Base-by-base conservation (phyloP, 2,329 filamentous ascomycete species). In the Sphaerulina populicola region DNA sequence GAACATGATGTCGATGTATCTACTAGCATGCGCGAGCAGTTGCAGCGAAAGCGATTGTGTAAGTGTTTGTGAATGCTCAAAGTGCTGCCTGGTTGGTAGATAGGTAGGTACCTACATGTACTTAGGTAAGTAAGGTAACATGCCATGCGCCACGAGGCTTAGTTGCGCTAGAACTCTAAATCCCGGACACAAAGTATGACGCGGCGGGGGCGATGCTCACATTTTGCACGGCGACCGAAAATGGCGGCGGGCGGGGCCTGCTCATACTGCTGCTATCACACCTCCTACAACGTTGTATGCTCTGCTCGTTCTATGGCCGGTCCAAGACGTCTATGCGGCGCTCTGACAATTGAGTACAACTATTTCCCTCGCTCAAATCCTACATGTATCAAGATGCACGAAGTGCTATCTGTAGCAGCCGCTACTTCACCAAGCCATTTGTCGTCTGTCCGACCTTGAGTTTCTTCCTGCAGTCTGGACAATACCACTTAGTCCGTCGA, bases 401-500 rank as follows among this genome's bases (percentile, higher is more conserved):
- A 35, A 11, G 31, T 11, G 10, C 31, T 4, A 35, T 9, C 31
- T 9, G 31, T n/a, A 27, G 31, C 31, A 35, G 8, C 10, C 31
- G 31, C 31, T 35, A 9, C 30, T 33, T 35, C 10, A 64, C 63
- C 37, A 66, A 54, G 30, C 63, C 64, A 58, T 65, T 66, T 15
- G 54, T 65, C 18, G 43, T 57, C 18, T 58, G 46, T 8, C 65
- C 66, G 23, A 63, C 23, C 56, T 65, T 66, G 52, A 68, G 55
- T 60, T 76, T 69, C 55, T 79, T 77, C 37, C 82, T 74, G 64
- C 87, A 93, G 44, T 88, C 81, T 1, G 85, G 85, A 67, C 87
- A 93, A 62, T 88, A 93, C 87, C 87, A 93, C 68, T 88, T 89
- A 2, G 83, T 83, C 30, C 84, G 85, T 14, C 85, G 75, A 2